A percentile compares a stretch with the other conserved stretches of the same genome.
Conservation (phyloP, 2,329 filamentous ascomycete genomes). For the Monosporascus cannonballus region DNA sequence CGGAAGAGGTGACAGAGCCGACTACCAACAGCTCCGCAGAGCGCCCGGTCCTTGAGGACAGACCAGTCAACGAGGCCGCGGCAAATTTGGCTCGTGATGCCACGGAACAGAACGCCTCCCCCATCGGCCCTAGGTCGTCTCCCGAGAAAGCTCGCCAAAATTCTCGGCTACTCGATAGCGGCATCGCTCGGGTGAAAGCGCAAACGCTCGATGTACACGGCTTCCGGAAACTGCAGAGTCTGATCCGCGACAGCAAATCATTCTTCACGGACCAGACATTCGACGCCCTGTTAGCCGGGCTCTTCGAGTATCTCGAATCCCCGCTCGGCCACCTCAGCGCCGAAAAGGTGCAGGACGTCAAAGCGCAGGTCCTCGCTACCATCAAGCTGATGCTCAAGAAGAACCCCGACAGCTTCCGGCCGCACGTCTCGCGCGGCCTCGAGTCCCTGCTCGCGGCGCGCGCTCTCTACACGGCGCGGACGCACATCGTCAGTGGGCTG, state of each 20-base stretch:
- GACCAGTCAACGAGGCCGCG: constrained; percentile 52
- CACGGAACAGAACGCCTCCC: constrained; percentile 9
- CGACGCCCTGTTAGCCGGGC: constrained; percentile 57
- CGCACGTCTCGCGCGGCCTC: constrained; percentile 62
- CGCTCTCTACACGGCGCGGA: constrained; percentile 59
- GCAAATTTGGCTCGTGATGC: constrained; percentile 24
- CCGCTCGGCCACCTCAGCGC: constrained; percentile 47
- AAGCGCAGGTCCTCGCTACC: constrained; percentile 67
- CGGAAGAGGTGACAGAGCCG: constrained; percentile 40
- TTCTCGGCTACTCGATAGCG: constrained; percentile 62
- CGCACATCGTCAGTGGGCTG: constrained; percentile 68
- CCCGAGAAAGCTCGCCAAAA: constrained; percentile 53
- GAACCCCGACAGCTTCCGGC: constrained; percentile 58
- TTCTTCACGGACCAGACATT: constrained; percentile 63
- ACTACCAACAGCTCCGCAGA: constrained; percentile 29
- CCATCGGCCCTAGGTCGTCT: constrained; percentile 24
- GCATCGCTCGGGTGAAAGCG: constrained; percentile 65
- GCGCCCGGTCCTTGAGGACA: constrained; percentile 51
- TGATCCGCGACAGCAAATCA: constrained; percentile 61
- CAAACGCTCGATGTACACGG: constrained; percentile 74
- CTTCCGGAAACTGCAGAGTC: constrained; percentile 70
- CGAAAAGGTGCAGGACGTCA: constrained; percentile 65
- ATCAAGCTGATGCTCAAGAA: constrained; percentile 67
- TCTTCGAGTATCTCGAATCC: constrained; percentile 67
- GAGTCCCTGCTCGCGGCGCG: constrained; percentile 61